phyloP scores from a whole-genome alignment of 2,329 filamentous ascomycete species.

The Pseudocercospora pini-densiflorae region DNA sequence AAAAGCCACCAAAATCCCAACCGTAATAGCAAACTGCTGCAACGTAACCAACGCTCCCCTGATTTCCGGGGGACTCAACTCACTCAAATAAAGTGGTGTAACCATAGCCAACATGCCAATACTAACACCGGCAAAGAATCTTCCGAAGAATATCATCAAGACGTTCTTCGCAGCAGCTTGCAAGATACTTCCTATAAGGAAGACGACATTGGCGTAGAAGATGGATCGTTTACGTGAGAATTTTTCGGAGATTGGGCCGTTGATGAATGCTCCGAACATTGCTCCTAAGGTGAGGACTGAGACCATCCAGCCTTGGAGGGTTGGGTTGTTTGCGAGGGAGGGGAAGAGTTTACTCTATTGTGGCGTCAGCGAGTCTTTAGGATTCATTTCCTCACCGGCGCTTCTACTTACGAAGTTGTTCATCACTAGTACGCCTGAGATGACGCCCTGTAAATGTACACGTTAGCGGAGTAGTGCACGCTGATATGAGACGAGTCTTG shows the following conservation, averaged over 20 bases:
- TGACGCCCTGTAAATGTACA: neutral
- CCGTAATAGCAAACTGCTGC: constrained; percentile 50
- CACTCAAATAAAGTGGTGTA: constrained; percentile 45
- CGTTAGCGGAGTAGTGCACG: neutral
- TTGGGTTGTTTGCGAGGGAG: neutral
- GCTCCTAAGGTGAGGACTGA: neutral
- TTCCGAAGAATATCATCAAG: constrained; percentile 9
- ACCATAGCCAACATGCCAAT: constrained; percentile 37
- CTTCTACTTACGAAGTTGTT: neutral
- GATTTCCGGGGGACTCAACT: constrained; percentile 42
- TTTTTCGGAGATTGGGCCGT: neutral
- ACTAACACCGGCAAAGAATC: constrained; percentile 34
- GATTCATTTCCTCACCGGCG: no score
- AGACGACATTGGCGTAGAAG: neutral
- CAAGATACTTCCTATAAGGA: neutral
- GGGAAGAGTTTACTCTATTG: neutral
- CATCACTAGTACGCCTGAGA: neutral
- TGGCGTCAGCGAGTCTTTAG: no score
- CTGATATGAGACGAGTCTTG: neutral
- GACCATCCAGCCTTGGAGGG: constrained; percentile 8
- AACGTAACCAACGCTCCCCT: constrained; percentile 50
- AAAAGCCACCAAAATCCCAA: constrained; percentile 52
- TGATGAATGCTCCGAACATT: constrained; percentile 5
- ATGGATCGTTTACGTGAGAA: neutral
- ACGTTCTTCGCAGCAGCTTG: neutral